Base-by-base conservation (phyloP, 768 basidiomycete genomes). In the Trametopsis cervina region DNA sequence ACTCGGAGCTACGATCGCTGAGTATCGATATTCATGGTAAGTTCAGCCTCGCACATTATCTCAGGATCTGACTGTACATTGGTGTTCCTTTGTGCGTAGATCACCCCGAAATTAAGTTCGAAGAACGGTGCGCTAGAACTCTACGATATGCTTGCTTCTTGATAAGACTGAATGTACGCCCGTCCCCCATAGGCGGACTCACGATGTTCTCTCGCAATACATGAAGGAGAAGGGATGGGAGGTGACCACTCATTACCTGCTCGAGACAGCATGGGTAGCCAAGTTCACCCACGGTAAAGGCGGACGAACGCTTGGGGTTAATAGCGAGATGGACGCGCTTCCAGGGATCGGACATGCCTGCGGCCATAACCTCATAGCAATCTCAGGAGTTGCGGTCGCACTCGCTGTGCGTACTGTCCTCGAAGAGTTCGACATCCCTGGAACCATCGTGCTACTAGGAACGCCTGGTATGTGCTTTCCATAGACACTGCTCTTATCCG, bases 361-460 rank as follows among this genome's bases (percentile, higher is more conserved):
- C 57, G 88, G 88, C 2, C 88, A 91, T 59, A 90, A 90, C 57
- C 68, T 91, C 42, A 90, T 91, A 42, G 87, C 83, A 1, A 84
- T 89, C 23, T 56, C 71, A 44, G 87, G 87, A 3, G 81, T 89
- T 13, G 87, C 81, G 1, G 75, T 88, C 23, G 83, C 87, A 0
- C 71, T 78, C 44, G 83, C 81, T 0, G 72, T 83, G 18, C 82
- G 78, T 58, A 71, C 71, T 4, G 85, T 77, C 1, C 64, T 90
- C 51, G 66, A 81, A 49, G 66, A 76, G 44, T 73, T 81, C 52
- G 64, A 81, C 52, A 77, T 89, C 33, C 58, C 79, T 1, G 88
- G 85, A 15, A 83, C 77, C 52, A 72, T 91, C 12, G 71, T 83
- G n/a, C 66, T 90, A 9, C 70, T 91, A 7, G 88, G 88, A 4